Base-by-base conservation (phyloP, 176 grass and related monocot species). In the Paspalum notatum region DNA sequence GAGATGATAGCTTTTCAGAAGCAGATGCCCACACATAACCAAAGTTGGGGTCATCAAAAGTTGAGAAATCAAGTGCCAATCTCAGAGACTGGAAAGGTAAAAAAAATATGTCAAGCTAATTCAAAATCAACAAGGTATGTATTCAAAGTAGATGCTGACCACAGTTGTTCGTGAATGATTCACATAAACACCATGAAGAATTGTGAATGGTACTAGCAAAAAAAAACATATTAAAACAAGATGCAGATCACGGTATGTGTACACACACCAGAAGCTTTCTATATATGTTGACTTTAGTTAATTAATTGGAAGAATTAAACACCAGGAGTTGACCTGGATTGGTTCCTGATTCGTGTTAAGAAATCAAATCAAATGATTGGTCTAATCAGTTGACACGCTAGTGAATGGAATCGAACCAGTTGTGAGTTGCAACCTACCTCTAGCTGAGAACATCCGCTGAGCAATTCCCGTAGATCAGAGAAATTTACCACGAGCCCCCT, bases 21-120 rank as follows among this genome's bases (percentile, higher is more conserved):
- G 90, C 90, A 59, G 77, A 72, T 64, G 88, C 79, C 92, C 96
- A 99, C 18, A 93, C 74, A 64, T 77, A 60, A 68, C 87, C 75
- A 60, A 99, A 99, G 52, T 88, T 88, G 32, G 92, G 86, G 55
- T 88, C 66, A 78, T 95, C 90, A 32, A 98, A 98, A 53, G 83
- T 82, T 66, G 95, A 93, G 79, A 95, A 86, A 86, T 98, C 95
- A 84, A 98, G 62, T 43, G 88, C 83, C 86, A 98, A 79, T 69
- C 80, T 88, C 47, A 98, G 88, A 54, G 81, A 87, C 95, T 98
- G 84, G 74, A 77, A 89, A 85, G 16, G 49, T 26, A 71, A 4
- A 41, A 63, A 77, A 60, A 53, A 32, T 32, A 39, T 86, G 46
- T 82, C 53, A 83, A 21, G 9, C 8, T 50, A 70, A 17, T 40